These are phyloP conservation scores for Russula compacta DNA, from an alignment of 768 basidiomycete genomes.

Conservation along the genomic window DNA sequence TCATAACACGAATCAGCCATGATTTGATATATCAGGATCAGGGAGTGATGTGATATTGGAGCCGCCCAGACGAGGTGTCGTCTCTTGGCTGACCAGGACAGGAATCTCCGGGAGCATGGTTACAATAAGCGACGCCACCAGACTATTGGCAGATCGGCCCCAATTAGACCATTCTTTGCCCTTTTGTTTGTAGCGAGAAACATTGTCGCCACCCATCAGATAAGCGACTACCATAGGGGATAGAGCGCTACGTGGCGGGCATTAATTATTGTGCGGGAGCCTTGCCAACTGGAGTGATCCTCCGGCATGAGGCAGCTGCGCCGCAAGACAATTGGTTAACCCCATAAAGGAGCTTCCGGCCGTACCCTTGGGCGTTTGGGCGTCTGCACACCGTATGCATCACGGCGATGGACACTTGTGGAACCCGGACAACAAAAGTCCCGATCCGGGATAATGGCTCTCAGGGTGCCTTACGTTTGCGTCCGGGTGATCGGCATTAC, in stretches of 20 bases:
- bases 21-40: slow-evolving; percentile 6
- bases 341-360: slow-evolving; percentile 2
- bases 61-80: slow-evolving; percentile 9
- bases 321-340: slow-evolving; percentile 5
- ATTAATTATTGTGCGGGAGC: slow-evolving; percentile 10
- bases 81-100: background rate
- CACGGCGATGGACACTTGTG: background rate
- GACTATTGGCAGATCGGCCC: slow-evolving; percentile 4
- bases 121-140: slow-evolving; percentile 6
- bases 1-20: background rate
- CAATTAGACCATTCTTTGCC: slow-evolving; percentile 15
- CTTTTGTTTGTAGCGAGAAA: background rate
- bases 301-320: slow-evolving; percentile 15
- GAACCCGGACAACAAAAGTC: background rate
- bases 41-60: slow-evolving; percentile 8
- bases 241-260: slow-evolving; percentile 11
- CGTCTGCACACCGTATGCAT: background rate
- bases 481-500: slow-evolving; percentile 13
- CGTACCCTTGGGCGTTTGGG: slow-evolving; percentile 6
- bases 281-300: slow-evolving; percentile 11
- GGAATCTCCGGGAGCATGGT: slow-evolving; percentile 7
- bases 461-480: slow-evolving; percentile 1
- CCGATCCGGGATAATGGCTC: slow-evolving; percentile 15
- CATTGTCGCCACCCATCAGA: slow-evolving; percentile 16
- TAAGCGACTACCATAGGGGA: slow-evolving; percentile 1